Base-by-base conservation (phyloP, 257 asterid species). In the Coffea canephora region DNA sequence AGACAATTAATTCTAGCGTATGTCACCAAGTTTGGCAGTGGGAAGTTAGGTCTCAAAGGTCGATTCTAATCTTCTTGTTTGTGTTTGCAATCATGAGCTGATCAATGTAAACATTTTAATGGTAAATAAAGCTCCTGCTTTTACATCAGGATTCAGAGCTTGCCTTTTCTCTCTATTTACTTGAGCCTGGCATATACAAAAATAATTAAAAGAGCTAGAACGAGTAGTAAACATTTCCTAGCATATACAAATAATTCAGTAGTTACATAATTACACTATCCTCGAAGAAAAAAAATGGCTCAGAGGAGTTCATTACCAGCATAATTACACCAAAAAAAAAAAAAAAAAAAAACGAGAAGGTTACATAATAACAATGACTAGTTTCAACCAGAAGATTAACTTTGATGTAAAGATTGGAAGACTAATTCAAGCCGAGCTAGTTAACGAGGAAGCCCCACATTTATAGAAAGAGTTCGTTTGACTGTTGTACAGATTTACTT, bases 331-430 rank as follows among this genome's bases (percentile, higher is more conserved):
- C 27, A 52, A 46, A 12, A 46, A 1, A 55, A 57, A 34, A 3
- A 14, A 11, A 19, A 1, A 66, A 4, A 39, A 4, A 39, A 4
- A 39, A 0, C 0, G 43, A 39, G 43, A 39, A 39, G 43, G 43
- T 39, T 39, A 39, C 43, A 25, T 64, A 39, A 64, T 27, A 11
- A 31, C 41, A 65, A 12, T 65, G 27, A 27, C 43, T 25, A 65
- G 13, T 65, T 65, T 27, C 16, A 4, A 65, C 41, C 16, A 27
- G 39, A 65, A 27, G 41, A 11, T 65, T 27, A 65, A 62, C 27
- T 6, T 41, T 75, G 72, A 45, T 25, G n/a, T 68, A 80, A 46
- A 73, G 85, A 80, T 69, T 43, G 45, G 16, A 54, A 50, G 52
- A 27, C 48, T 31, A 27, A 61, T 31, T 73, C 18, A 25, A 65